Conservation (phyloP, 257 asterid genomes). For the Hygrophila difformis region DNA sequence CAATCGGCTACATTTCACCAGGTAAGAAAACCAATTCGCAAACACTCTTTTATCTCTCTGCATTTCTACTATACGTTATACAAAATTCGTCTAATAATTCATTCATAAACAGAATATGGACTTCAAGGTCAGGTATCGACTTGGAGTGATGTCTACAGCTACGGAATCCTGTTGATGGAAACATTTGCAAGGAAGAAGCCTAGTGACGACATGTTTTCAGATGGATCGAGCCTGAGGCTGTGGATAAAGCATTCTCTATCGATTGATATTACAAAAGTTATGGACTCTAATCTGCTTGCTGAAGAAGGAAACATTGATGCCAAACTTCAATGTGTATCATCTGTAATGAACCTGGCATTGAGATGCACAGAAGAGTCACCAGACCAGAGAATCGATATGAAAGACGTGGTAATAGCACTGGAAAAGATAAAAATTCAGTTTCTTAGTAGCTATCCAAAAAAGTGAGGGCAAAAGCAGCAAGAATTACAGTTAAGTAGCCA, state of each 20-base stretch:
- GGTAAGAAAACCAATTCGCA: no score
- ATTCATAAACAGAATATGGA: not conserved
- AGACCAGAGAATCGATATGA: not conserved
- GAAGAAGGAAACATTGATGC: not conserved
- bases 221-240: not conserved
- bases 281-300: not conserved
- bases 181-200: not conserved
- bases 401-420: not conserved
- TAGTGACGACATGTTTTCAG: not conserved
- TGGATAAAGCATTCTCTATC: not conserved
- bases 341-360: not conserved
- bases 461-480: no score
- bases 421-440: not conserved
- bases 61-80: not conserved
- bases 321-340: not conserved
- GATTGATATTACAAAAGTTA: not conserved
- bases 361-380: not conserved
- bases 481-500: no score
- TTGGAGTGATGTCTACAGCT: not conserved
- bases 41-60: no score
- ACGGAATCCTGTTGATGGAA: not conserved
- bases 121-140: not conserved
- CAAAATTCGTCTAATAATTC: not conserved
- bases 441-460: no score
- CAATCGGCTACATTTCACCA: no score